Evolutionary conservation across 2,329 filamentous ascomycete genomes (phyloP), one percentile per base, ranked within the genome.

Genomic region (Dichotomopilus funicola): DNA sequence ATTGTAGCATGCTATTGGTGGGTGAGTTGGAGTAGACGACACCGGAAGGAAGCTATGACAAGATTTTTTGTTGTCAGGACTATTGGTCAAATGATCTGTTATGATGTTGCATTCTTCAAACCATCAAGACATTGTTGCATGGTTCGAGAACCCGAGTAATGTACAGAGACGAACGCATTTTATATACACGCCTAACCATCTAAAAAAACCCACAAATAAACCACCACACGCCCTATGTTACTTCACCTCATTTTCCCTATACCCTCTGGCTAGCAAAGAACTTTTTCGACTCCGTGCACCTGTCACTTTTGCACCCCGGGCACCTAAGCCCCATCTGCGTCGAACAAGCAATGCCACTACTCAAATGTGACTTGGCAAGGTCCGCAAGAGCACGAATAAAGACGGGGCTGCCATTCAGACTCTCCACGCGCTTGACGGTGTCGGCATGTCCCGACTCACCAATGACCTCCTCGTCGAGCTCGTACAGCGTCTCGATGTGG

Each of bases 401-500:
- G 1, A 92, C 84, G 0, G 85, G 87, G 70, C 82, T 95, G 53
- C 89, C 94, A 67, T 99, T 99, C 66, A 99, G 72, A 67, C 89
- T 95, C 70, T 97, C 94, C 1, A 87, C 89, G 55, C 94, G 82
- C 77, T 95, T 96, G 60, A 99, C 85, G 0, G 85, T 87, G 36
- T 91, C 90, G 0, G 82, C 74, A 65, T 88, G 82, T 11, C 87
- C 85, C 1, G 82, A 89, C 71, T 95, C 91, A 56, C 89, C 88
- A 66, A 99, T 97, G 41, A 99, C 90, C 72, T 99, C 94, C 65
- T 89, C 79, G 70, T 99, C 94, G 51, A 99, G 76, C 71, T 99
- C 94, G 69, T 87, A 97, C 0, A 99, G 77, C 0, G 94, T 99
- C 74, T 99, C 94, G 63, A 99, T 99, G 69, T 99, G 94, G 66